Conservation (phyloP, 2,329 filamentous ascomycete genomes). For the Mariannaea sp. region DNA sequence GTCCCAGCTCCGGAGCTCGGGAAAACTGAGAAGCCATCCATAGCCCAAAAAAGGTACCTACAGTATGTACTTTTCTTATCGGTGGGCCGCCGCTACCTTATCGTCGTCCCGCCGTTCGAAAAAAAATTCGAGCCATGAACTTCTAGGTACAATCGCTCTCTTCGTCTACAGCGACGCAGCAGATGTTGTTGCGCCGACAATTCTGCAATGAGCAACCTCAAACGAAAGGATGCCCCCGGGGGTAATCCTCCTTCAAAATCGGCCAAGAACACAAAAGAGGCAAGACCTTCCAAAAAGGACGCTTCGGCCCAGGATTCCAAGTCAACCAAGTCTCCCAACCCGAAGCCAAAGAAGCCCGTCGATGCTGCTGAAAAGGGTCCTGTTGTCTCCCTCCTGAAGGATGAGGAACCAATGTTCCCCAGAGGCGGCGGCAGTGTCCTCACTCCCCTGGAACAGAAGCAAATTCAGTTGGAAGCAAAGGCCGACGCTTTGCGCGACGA, state of each 20-base stretch:
- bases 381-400: slow-evolving; percentile 58
- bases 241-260: slow-evolving; percentile 55
- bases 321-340: slow-evolving; percentile 27
- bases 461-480: slow-evolving; percentile 92
- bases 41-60: not conserved
- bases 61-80: slow-evolving; percentile 16
- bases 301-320: slow-evolving; percentile 39
- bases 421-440: slow-evolving; percentile 89
- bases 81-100: slow-evolving; percentile 27
- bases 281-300: slow-evolving; percentile 55
- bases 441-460: slow-evolving; percentile 92
- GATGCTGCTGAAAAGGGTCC: slow-evolving; percentile 41
- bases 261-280: slow-evolving; percentile 51
- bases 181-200: slow-evolving; percentile 36
- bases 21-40: slow-evolving; percentile 24
- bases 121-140: slow-evolving; percentile 39
- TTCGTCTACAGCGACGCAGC: slow-evolving; percentile 29
- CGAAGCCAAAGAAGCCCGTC: slow-evolving; percentile 42
- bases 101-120: slow-evolving; percentile 38
- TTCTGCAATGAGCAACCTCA: slow-evolving; percentile 58
- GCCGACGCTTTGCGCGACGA: slow-evolving; percentile 92
- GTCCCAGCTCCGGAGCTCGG: slow-evolving; percentile 18
- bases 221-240: slow-evolving; percentile 62
- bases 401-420: slow-evolving; percentile 90
- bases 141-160: slow-evolving; percentile 28